phyloP scores from a whole-genome alignment of 106 monocot species.

The Dendrobium officinale region DNA sequence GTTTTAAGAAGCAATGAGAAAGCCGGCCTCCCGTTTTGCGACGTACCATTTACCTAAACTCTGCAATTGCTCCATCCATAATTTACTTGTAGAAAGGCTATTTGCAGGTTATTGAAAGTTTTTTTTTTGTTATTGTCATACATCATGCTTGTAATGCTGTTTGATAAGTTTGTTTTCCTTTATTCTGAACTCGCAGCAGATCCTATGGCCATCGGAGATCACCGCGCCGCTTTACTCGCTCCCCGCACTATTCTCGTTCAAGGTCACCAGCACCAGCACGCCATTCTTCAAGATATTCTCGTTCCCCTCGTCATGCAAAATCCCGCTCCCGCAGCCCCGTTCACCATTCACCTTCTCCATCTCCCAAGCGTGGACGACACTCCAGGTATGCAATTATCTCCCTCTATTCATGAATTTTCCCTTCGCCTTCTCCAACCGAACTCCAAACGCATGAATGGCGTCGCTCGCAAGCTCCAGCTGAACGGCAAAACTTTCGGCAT shows the following conservation, averaged over 20 bases:
- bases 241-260: slow-evolving; percentile 17
- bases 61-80: too few relatives aligned
- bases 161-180: neutral
- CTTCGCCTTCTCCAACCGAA: too few relatives aligned
- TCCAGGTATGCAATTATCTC: neutral
- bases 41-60: too few relatives aligned
- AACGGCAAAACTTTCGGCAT: too few relatives aligned
- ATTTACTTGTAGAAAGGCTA: too few relatives aligned
- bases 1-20: too few relatives aligned
- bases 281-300: slow-evolving; percentile 16
- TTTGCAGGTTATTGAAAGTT: too few relatives aligned
- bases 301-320: slow-evolving; percentile 8
- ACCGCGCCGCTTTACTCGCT: slow-evolving; percentile 16
- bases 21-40: too few relatives aligned
- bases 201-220: slow-evolving; percentile 9
- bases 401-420: neutral
- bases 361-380: slow-evolving; percentile 1
- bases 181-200: neutral
- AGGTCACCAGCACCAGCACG: slow-evolving; percentile 10
- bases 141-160: neutral
- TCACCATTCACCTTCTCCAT: slow-evolving; percentile 13
- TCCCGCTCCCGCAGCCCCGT: slow-evolving; percentile 14
- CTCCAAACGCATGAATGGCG: too few relatives aligned
- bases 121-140: too few relatives aligned
- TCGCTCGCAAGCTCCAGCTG: too few relatives aligned